These are phyloP conservation scores for Ettlia oleoabundans DNA, from an alignment of 139 green algal species.

Conservation along the genomic window DNA sequence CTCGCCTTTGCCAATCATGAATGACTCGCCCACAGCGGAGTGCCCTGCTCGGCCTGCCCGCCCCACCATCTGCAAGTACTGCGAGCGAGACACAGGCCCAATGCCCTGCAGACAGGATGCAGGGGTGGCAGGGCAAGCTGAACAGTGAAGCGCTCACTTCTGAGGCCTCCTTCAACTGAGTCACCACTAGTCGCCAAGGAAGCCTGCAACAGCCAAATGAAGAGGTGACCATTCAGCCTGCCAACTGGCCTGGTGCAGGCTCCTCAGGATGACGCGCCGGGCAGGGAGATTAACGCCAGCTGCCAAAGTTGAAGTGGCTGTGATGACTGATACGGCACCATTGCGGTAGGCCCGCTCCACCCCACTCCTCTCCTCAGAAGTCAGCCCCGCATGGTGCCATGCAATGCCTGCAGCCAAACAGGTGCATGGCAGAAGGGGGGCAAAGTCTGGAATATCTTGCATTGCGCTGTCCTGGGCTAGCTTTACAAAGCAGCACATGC, in stretches of 20 bases:
- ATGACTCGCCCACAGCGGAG: conserved; percentile 58
- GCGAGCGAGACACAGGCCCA: conserved; percentile 46
- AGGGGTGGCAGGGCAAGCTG: too few relatives aligned
- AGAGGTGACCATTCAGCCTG: too few relatives aligned
- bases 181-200: too few relatives aligned
- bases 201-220: too few relatives aligned
- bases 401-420: conserved; percentile 20
- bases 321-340: conserved; percentile 6
- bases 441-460: background rate
- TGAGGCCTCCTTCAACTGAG: too few relatives aligned
- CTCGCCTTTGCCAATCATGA: conserved; percentile 58
- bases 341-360: conserved; percentile 32
- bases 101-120: too few relatives aligned
- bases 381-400: conserved; percentile 53
- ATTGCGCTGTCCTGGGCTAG: too few relatives aligned
- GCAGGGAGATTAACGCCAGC: conserved; percentile 69
- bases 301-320: conserved; percentile 63
- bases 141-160: too few relatives aligned
- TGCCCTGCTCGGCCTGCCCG: conserved; percentile 65
- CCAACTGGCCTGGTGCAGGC: conserved; percentile 37
- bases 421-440: background rate
- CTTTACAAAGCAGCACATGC: too few relatives aligned
- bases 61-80: conserved; percentile 81
- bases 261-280: conserved; percentile 49
- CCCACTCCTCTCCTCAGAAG: conserved; percentile 24